A percentile compares a stretch with the other conserved stretches of the same genome.
Evolutionary conservation across 257 asterid species (phyloP).

Genomic region (Ballota nigra): DNA sequence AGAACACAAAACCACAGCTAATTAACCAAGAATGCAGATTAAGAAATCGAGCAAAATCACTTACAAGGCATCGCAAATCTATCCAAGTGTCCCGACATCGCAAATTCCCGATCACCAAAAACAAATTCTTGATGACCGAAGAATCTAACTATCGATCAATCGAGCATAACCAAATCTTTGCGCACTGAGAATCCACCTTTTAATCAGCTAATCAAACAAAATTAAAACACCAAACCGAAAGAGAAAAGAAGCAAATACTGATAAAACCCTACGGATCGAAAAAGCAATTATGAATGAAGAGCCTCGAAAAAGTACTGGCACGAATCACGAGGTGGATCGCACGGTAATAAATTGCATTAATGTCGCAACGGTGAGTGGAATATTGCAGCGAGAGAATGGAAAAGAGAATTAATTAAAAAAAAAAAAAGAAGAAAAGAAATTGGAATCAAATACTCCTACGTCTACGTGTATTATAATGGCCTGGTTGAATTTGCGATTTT

Average conservation of each 20-base stretch:
- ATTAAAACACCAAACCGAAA: not conserved
- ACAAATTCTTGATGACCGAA: slow-evolving; percentile 20
- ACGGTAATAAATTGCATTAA: slow-evolving; percentile 40
- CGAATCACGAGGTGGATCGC: slow-evolving; percentile 47
- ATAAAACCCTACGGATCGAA: slow-evolving; percentile 25
- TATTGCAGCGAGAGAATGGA: slow-evolving; percentile 14
- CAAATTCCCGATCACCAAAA: slow-evolving; percentile 29
- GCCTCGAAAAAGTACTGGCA: slow-evolving; percentile 28
- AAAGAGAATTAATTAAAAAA: not conserved
- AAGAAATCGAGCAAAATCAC: slow-evolving; percentile 27
- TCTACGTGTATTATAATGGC: no score
- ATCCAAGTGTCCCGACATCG: slow-evolving; percentile 87
- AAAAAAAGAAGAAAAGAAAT: not conserved
- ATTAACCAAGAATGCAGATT: slow-evolving; percentile 25
- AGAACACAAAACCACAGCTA: not conserved
- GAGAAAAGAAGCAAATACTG: not conserved
- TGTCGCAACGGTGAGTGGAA: slow-evolving; percentile 30
- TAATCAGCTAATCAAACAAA: slow-evolving; percentile 21
- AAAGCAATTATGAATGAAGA: not conserved
- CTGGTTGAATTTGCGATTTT: no score
- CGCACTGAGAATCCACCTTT: slow-evolving; percentile 4
- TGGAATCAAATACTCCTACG: no score
- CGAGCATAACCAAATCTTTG: slow-evolving; percentile 22
- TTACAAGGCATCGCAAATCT: slow-evolving; percentile 86
- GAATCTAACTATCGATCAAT: slow-evolving; percentile 20